Evolutionary conservation across 352 stramenopile species (phyloP).

Genomic region (Globisporangium orthogonon): DNA sequence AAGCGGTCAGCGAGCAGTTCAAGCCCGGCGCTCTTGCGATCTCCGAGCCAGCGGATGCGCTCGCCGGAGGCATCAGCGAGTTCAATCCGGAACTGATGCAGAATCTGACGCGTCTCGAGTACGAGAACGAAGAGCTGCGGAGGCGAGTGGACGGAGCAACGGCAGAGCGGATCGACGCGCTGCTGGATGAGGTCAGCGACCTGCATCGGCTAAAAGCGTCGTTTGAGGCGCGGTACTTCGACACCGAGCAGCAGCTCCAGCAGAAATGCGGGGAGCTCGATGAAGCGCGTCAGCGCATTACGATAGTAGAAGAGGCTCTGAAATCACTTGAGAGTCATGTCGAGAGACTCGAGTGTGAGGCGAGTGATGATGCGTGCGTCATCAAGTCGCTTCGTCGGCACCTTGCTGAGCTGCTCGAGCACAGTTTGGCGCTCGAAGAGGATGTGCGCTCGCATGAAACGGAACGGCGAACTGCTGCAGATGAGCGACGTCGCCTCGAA

Average conservation of each 20-base stretch:
- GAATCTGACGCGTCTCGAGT: conserved; percentile 46
- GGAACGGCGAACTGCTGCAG: background rate
- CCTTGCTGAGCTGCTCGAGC: background rate
- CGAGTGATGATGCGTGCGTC: background rate
- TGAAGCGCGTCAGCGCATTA: background rate
- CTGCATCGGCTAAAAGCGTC: conserved; percentile 54
- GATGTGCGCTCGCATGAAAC: background rate
- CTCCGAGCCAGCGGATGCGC: conserved; percentile 1
- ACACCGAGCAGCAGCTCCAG: conserved; percentile 22
- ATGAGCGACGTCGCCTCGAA: background rate
- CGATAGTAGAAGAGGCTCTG: background rate
- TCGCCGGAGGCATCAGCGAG: conserved; percentile 39
- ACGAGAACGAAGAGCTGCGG: conserved; percentile 48
- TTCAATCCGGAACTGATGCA: conserved; percentile 67
- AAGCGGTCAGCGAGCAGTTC: conserved; percentile 20
- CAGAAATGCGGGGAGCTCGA: conserved; percentile 6
- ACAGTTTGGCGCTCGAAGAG: background rate
- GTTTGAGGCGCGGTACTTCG: conserved; percentile 70
- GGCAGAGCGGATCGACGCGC: conserved; percentile 37
- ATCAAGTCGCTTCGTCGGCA: background rate
- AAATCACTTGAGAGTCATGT: background rate
- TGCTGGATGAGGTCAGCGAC: conserved; percentile 56
- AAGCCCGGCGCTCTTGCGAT: background rate
- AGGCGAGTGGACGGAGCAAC: conserved; percentile 48
- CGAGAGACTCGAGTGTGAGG: background rate